Conservation (phyloP, 75 land plant species). For the Sequoia sempervirens region DNA sequence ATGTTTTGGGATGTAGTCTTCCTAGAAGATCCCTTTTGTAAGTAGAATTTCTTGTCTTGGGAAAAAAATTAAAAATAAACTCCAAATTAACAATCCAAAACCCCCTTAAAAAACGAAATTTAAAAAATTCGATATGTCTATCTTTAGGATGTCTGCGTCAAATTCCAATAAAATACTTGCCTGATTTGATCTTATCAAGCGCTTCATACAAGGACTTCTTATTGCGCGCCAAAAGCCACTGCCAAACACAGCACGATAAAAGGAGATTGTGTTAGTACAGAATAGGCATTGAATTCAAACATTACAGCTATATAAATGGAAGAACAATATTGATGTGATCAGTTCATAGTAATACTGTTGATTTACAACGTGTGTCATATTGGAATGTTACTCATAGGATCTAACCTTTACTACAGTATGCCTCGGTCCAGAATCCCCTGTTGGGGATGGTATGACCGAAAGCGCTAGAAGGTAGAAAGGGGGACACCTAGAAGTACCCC, state of each 20-base stretch:
- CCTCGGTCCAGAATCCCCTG: background rate
- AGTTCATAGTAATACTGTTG: background rate
- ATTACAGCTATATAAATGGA: background rate
- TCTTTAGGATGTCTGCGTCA: background rate
- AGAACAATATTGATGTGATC: background rate
- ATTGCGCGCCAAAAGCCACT: conserved; percentile 35
- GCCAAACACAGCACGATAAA: conserved; percentile 6
- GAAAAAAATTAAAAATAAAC: no score
- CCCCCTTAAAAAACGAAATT: background rate
- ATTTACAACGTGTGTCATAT: background rate
- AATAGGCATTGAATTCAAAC: background rate
- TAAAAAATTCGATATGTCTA: background rate
- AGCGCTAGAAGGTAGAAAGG: background rate
- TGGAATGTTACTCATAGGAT: background rate
- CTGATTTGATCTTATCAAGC: conserved; percentile 51
- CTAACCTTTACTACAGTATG: background rate
- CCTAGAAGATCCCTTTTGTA: background rate
- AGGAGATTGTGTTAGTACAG: background rate
- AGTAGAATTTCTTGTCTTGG: background rate
- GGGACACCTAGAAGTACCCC: background rate
- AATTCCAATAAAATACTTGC: background rate
- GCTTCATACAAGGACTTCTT: conserved; percentile 51
- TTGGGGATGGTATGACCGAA: background rate
- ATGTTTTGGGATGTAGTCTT: background rate
- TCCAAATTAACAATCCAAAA: background rate